Conservation (phyloP, 768 basidiomycete species). For the Macrolepiota dolichaula region DNA sequence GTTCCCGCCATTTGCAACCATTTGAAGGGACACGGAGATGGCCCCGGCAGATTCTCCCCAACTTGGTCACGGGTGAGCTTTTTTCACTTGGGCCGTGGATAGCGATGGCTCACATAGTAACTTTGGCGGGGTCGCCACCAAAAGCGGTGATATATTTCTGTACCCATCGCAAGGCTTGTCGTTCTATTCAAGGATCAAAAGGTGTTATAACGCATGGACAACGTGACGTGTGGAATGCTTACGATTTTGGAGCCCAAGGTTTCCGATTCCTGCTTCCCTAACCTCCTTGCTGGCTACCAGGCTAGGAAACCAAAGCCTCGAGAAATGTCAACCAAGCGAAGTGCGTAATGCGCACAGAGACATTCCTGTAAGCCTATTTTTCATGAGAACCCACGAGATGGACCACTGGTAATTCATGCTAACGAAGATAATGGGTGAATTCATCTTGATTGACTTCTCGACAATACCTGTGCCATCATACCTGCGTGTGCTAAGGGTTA, state of each 20-base stretch:
- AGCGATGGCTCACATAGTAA: too few species aligned
- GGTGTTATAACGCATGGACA: background rate
- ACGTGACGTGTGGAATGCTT: constrained; percentile 18
- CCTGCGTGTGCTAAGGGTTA: constrained; percentile 20
- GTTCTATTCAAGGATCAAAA: background rate
- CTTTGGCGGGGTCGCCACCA: too few species aligned
- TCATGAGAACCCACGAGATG: background rate
- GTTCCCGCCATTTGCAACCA: constrained; percentile 44
- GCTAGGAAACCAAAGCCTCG: constrained; percentile 50
- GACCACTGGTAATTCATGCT: constrained; percentile 48
- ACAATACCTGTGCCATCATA: constrained; percentile 47
- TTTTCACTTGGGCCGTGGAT: background rate
- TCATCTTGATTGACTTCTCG: constrained; percentile 41
- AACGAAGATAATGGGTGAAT: constrained; percentile 46
- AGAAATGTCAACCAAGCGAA: background rate
- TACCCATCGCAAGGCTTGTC: constrained; percentile 34
- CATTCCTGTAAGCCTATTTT: constrained; percentile 14
- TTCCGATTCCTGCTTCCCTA: constrained; percentile 44
- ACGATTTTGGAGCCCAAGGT: too few species aligned
- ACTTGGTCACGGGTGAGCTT: constrained; percentile 12
- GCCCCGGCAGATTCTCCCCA: constrained; percentile 53
- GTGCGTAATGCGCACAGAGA: background rate
- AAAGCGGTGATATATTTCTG: constrained; percentile 72
- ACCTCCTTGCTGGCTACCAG: constrained; percentile 51
- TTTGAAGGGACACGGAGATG: constrained; percentile 47